Conservation (phyloP, 331 rosid species). For the Stylosanthes scabra region DNA sequence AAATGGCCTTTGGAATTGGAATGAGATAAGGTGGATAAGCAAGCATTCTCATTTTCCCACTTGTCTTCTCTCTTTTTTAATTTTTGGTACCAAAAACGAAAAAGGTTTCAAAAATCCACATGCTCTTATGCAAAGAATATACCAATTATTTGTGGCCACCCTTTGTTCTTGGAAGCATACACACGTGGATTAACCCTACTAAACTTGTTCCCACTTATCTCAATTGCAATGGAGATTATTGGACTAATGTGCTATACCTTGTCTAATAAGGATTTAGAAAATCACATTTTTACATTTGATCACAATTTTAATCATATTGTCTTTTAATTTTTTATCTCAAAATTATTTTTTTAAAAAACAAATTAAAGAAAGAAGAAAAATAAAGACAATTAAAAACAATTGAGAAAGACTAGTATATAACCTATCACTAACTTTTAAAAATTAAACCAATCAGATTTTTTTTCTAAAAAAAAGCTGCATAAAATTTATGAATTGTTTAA, state of each 20-base stretch:
- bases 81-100: neutral
- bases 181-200: conserved; percentile 25
- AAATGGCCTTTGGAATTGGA: conserved; percentile 16
- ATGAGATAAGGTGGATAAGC: conserved; percentile 21
- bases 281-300: no score
- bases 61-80: neutral
- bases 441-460: no score
- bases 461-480: no score
- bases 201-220: neutral
- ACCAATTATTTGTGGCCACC: neutral
- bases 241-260: neutral
- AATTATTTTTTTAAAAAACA: no score
- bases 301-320: no score
- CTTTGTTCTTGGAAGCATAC: conserved; percentile 3
- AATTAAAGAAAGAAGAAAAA: no score
- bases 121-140: conserved; percentile 24
- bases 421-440: no score
- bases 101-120: neutral
- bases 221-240: neutral
- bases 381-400: no score
- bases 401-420: no score
- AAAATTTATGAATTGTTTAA: no score
- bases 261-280: neutral
- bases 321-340: no score
- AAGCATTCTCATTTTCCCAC: neutral